Base-by-base conservation (phyloP, 2,329 filamentous ascomycete genomes). In the Beauveria brongniartii region DNA sequence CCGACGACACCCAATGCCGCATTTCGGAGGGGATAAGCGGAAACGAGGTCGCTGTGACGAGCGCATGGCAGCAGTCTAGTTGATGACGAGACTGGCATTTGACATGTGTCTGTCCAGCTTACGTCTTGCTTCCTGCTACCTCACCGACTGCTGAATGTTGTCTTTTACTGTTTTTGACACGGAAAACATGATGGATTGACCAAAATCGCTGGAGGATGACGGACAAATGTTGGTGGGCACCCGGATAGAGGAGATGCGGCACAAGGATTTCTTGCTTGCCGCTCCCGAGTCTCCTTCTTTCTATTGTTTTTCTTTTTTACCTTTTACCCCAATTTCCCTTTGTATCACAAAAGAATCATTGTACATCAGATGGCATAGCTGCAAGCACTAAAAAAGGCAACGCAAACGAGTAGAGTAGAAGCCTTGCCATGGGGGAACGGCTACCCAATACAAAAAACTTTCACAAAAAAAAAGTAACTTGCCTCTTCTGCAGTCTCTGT, bases 101-200 rank as follows among this genome's bases (percentile, higher is more conserved):
- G 10, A 37, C 28, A 12, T 16, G 24, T 7, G 22, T 18, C 24
- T 20, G 16, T 14, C 3, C 14, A 2, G n/a, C 18, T n/a, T 8
- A 2, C 14, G 28, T 3, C n/a, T 22, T 12, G 12, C 24, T 56
- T 14, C 41, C 18, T 26, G 18, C 18, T 24, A 3, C 7, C 12
- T n/a, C 9, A 6, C 16, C 28, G 41, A 46, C 41, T 43, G 16
- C 28, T 43, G 40, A 18, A 10, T 5, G 22, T 24, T 44, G 40
- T 66, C 66, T 65, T 30, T 67, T 69, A 43, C 14, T 34, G 16
- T 20, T 50, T 50, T 47, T n/a, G 44, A 9, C 28, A 59, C 14
- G 40, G 30, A 44, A 52, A 46, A 53, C 8, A 50, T 20, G 47
- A 59, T 52, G 18, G 34, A 51, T 51, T 34, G 55, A 52, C 34